Conservation (phyloP, 2,329 filamentous ascomycete species). For the Trichophyton simii region DNA sequence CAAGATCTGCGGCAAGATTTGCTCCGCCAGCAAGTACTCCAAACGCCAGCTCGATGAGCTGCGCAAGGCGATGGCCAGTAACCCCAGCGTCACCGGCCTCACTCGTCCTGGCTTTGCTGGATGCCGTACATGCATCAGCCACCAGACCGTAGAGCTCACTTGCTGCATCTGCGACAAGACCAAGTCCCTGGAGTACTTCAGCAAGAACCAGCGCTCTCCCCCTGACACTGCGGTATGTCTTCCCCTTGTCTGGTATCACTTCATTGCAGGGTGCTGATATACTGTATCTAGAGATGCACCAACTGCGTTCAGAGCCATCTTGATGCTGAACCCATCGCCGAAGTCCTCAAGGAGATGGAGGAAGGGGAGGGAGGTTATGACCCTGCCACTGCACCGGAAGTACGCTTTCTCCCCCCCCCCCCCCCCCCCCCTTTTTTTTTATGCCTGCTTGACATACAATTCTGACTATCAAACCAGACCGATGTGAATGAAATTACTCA, state of each 20-base stretch:
- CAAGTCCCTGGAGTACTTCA: conserved; percentile 39
- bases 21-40: conserved; percentile 30
- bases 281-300: conserved; percentile 30
- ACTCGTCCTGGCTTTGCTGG: conserved; percentile 18
- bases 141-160: conserved; percentile 34
- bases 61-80: conserved; percentile 17
- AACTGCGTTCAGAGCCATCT: conserved; percentile 25
- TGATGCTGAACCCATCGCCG: conserved; percentile 23
- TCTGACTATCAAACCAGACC: neutral
- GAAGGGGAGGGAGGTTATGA: neutral
- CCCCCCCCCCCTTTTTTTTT: neutral
- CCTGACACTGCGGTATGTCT: conserved; percentile 35
- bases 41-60: conserved; percentile 35
- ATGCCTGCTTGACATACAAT: neutral
- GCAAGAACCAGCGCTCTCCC: conserved; percentile 37
- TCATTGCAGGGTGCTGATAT: conserved; percentile 6
- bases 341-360: conserved; percentile 18
- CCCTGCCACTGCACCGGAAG: conserved; percentile 1
- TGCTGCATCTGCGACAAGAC: conserved; percentile 37
- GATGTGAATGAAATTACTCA: conserved; percentile 4
- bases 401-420: too few relatives aligned
- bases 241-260: neutral
- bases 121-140: conserved; percentile 36
- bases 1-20: conserved; percentile 33
- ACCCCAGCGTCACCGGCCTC: conserved; percentile 13